Evolutionary conservation across 257 asterid genomes (phyloP).

Genomic region (Solanum dulcamara): DNA sequence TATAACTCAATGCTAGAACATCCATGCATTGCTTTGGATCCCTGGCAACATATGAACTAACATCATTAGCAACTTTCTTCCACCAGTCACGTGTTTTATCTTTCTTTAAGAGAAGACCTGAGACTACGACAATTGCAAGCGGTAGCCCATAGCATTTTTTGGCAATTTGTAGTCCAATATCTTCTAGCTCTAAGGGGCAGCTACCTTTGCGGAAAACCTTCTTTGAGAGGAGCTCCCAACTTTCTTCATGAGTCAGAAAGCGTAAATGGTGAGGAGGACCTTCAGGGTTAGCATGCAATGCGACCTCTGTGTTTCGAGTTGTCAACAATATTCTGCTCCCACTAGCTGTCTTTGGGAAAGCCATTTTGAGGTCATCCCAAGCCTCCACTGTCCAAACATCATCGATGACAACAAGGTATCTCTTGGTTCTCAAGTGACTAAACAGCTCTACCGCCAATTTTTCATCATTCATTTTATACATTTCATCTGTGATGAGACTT

Average conservation of each 20-base stretch:
- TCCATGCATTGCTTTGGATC: slow-evolving; percentile 20
- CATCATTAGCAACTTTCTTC: slow-evolving; percentile 13
- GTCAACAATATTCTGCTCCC: slow-evolving; percentile 20
- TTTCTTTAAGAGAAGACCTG: slow-evolving; percentile 16
- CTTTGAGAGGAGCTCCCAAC: slow-evolving; percentile 23
- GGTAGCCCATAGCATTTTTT: slow-evolving; percentile 26
- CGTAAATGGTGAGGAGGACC: slow-evolving; percentile 8
- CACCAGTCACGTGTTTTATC: slow-evolving; percentile 17
- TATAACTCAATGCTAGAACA: slow-evolving; percentile 22
- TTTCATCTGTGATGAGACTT: slow-evolving; percentile 6
- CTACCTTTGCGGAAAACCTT: slow-evolving; percentile 7
- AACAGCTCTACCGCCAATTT: slow-evolving; percentile 8
- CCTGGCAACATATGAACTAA: slow-evolving; percentile 12
- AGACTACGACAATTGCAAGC: slow-evolving; percentile 23
- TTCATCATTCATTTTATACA: slow-evolving; percentile 15
- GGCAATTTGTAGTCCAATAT: slow-evolving; percentile 18
- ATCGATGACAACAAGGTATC: slow-evolving; percentile 25
- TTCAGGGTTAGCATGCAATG: slow-evolving; percentile 12
- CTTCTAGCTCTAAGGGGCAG: slow-evolving; percentile 16
- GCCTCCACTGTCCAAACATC: slow-evolving; percentile 24
- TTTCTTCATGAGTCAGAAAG: slow-evolving; percentile 13
- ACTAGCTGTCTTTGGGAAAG: slow-evolving; percentile 11
- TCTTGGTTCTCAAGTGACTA: slow-evolving; percentile 6
- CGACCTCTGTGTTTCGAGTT: slow-evolving; percentile 17
- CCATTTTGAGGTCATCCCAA: slow-evolving; percentile 21